Conservation (phyloP, 176 grass and related monocot genomes). For the Zea mays region DNA sequence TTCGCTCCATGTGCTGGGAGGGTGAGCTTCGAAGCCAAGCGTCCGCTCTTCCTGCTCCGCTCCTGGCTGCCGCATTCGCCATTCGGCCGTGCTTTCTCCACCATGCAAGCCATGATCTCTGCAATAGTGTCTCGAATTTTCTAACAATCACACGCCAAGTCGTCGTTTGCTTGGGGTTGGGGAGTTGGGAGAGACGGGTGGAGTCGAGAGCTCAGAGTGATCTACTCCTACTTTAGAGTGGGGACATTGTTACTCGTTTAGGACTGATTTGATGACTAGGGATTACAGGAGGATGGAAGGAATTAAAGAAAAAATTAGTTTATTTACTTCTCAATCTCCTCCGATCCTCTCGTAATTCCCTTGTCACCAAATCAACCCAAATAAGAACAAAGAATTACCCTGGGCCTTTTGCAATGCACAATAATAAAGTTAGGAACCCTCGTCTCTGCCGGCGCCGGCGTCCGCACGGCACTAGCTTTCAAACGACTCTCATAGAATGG, state of each 20-base stretch:
- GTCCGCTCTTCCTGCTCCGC: background rate
- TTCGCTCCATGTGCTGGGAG: background rate
- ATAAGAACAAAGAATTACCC: background rate
- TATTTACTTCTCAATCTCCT: too few relatives aligned
- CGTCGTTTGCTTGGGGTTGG: background rate
- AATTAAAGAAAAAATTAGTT: too few relatives aligned
- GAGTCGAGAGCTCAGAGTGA: background rate
- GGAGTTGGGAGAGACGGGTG: background rate
- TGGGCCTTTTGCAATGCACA: too few relatives aligned
- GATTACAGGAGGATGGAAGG: too few relatives aligned
- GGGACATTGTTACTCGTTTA: too few relatives aligned
- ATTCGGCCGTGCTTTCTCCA: background rate
- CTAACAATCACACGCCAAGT: background rate
- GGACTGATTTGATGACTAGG: too few relatives aligned
- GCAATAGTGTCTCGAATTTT: background rate
- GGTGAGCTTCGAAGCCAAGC: constrained; percentile 46
- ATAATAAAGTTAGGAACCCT: background rate
- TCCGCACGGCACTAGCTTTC: background rate
- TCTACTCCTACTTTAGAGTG: background rate
- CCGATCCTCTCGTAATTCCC: too few relatives aligned
- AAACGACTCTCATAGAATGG: background rate
- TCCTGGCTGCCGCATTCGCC: background rate
- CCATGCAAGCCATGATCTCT: background rate
- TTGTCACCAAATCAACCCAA: too few relatives aligned
- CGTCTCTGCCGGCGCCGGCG: constrained; percentile 7